These are phyloP conservation scores for Podila epicladia DNA, from an alignment of 192 early-diverging fungal species.

Conservation along the genomic window DNA sequence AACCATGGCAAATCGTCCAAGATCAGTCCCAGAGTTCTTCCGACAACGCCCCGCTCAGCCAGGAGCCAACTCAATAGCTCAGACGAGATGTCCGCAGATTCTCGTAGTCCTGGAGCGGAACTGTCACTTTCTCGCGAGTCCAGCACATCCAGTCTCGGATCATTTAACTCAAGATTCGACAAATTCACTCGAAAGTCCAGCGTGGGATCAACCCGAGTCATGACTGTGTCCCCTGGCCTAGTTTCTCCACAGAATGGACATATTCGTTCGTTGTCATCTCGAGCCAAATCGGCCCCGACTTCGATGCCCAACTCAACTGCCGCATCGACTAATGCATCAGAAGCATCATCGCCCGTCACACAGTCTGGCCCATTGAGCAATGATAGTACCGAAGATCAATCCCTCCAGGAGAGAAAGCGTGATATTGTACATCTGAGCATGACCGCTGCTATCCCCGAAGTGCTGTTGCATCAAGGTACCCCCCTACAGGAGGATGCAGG, in stretches of 20 bases:
- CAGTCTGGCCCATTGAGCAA: neutral
- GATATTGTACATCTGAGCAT: slow-evolving; percentile 7
- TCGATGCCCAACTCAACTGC: neutral
- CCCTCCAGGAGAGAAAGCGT: neutral
- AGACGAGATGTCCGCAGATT: slow-evolving; percentile 17
- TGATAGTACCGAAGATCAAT: slow-evolving; percentile 1
- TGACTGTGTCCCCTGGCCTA: slow-evolving; percentile 25
- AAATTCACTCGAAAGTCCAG: slow-evolving; percentile 21
- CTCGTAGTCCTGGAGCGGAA: slow-evolving; percentile 7
- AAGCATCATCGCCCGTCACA: slow-evolving; percentile 4
- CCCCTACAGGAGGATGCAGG: slow-evolving; percentile 9
- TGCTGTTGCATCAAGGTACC: slow-evolving; percentile 5
- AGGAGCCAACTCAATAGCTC: slow-evolving; percentile 21
- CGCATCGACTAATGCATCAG: neutral
- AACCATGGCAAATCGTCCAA: neutral
- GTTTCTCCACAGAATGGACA: slow-evolving; percentile 3
- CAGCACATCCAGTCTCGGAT: slow-evolving; percentile 31
- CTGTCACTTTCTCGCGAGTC: slow-evolving; percentile 23
- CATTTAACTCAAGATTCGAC: slow-evolving; percentile 20
- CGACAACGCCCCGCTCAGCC: slow-evolving; percentile 20
- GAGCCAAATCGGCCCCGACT: neutral
- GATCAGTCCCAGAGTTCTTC: slow-evolving; percentile 8
- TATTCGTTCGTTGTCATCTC: neutral
- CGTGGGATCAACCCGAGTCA: slow-evolving; percentile 24
- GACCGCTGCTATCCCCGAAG: slow-evolving; percentile 6